These are phyloP conservation scores for Obba rivulosa DNA, from an alignment of 768 basidiomycete genomes.

Conservation along the genomic window DNA sequence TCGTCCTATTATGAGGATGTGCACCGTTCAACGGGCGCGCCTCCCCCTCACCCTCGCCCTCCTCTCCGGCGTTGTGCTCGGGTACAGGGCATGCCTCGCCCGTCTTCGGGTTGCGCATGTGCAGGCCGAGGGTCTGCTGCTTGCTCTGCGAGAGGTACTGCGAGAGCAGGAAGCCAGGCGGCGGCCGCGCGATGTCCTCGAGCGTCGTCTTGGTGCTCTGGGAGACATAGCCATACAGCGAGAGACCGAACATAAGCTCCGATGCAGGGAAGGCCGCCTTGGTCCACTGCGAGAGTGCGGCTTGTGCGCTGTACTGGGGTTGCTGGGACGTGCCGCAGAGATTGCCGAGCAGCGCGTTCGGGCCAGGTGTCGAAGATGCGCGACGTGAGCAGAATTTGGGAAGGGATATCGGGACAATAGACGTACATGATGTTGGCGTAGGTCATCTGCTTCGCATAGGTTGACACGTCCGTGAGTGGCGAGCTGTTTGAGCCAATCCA, in stretches of 20 bases:
- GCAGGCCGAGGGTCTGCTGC: too few species aligned
- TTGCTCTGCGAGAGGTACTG: constrained; percentile 30
- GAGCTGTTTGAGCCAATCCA: constrained; percentile 60
- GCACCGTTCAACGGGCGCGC: constrained; percentile 44
- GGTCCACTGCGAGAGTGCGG: constrained; percentile 62
- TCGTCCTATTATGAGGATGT: constrained; percentile 24
- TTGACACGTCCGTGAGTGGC: constrained; percentile 60
- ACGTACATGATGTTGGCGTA: constrained; percentile 66
- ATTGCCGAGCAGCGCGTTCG: constrained; percentile 68
- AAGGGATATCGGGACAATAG: neutral
- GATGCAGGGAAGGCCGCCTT: constrained; percentile 59
- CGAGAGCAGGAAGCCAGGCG: constrained; percentile 30
- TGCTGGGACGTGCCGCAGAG: constrained; percentile 58
- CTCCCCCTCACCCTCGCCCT: constrained; percentile 28
- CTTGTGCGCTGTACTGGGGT: constrained; percentile 62
- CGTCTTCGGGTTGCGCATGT: too few species aligned
- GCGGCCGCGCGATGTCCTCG: constrained; percentile 26
- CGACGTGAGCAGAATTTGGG: constrained; percentile 13
- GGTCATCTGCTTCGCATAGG: constrained; percentile 56
- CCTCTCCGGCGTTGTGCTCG: neutral
- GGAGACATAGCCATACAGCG: constrained; percentile 66
- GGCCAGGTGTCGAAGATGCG: constrained; percentile 55
- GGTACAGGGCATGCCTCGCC: constrained; percentile 33
- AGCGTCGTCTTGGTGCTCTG: constrained; percentile 42
- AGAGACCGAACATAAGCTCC: constrained; percentile 63